These are phyloP conservation scores for Clavispora phyllophila DNA, from an alignment of 805 yeast genomes.

Conservation along the genomic window DNA sequence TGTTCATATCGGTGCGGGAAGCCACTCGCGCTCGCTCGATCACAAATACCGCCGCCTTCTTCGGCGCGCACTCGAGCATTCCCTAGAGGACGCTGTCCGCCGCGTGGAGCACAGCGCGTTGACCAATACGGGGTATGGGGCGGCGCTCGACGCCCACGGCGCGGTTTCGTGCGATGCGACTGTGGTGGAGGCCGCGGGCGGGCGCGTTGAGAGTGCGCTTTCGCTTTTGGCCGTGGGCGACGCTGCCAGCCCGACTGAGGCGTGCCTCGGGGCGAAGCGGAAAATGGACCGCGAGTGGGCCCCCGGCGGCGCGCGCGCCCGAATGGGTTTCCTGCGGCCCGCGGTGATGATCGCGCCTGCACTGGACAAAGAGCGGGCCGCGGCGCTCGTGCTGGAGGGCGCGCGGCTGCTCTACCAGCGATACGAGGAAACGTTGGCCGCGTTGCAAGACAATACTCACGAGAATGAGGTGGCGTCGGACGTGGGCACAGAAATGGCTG, in stretches of 20 bases:
- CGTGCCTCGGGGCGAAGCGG: conserved; percentile 20
- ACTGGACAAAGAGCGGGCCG: not conserved
- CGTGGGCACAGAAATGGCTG: no score
- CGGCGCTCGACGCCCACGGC: conserved; percentile 38
- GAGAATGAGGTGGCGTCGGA: no score
- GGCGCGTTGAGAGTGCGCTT: conserved; percentile 10
- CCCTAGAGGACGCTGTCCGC: conserved; percentile 13
- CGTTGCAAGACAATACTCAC: not conserved
- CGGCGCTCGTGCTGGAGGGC: not conserved
- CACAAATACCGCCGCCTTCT: conserved; percentile 25
- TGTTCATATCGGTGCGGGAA: conserved; percentile 52
- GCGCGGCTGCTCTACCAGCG: not conserved
- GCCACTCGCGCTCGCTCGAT: conserved; percentile 23
- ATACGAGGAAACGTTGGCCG: not conserved
- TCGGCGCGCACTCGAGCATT: conserved; percentile 18
- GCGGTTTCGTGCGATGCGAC: conserved; percentile 43
- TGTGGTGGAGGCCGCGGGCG: conserved; percentile 17
- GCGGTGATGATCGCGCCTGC: conserved; percentile 9
- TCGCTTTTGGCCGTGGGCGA: conserved; percentile 13
- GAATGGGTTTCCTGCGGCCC: conserved; percentile 33
- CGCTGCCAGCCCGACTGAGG: conserved; percentile 24
- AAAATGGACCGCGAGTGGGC: conserved; percentile 19
- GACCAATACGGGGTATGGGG: conserved; percentile 49
- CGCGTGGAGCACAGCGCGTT: conserved; percentile 33
- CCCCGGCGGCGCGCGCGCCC: conserved; percentile 4